Conservation (phyloP, 345 rosid species). For the Abelmoschus esculentus region DNA sequence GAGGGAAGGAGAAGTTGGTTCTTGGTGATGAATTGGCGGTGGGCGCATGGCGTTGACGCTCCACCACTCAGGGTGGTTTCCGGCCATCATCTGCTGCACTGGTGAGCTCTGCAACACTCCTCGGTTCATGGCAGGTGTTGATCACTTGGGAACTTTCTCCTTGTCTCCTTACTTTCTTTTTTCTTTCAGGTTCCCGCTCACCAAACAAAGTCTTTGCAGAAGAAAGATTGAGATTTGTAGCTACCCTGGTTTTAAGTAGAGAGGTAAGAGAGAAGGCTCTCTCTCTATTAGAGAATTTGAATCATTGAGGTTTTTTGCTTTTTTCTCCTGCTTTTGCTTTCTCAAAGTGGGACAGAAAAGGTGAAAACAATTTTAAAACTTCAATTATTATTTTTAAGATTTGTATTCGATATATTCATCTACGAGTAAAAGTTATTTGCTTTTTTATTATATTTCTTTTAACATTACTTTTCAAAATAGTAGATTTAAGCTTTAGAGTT, state of each 20-base stretch:
- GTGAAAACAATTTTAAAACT: constrained; percentile 38
- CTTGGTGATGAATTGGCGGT: constrained; percentile 15
- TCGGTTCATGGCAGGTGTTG: constrained; percentile 43
- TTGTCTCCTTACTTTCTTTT: neutral
- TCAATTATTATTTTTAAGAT: constrained; percentile 10
- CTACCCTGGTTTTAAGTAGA: constrained; percentile 39
- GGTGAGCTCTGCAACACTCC: constrained; percentile 71
- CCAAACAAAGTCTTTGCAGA: constrained; percentile 38
- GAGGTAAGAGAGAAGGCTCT: neutral
- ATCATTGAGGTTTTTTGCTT: constrained; percentile 45
- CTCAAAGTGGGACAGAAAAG: constrained; percentile 80
- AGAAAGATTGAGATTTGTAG: constrained; percentile 40
- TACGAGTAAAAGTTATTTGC: too few relatives aligned
- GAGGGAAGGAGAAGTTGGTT: constrained; percentile 7
- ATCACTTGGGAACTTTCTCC: constrained; percentile 11
- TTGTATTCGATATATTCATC: neutral
- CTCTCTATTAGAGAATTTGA: constrained; percentile 34
- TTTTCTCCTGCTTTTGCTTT: constrained; percentile 66
- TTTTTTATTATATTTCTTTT: too few relatives aligned
- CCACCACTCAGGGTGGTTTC: constrained; percentile 92
- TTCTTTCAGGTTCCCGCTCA: constrained; percentile 8
- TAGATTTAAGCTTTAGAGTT: too few relatives aligned
- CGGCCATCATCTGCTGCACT: constrained; percentile 73
- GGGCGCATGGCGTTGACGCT: constrained; percentile 59
- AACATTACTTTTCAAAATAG: too few relatives aligned